Evolutionary conservation across 352 stramenopile species (phyloP), one percentile per base, ranked within the genome.

Genomic region (Phytophthora palmivora): DNA sequence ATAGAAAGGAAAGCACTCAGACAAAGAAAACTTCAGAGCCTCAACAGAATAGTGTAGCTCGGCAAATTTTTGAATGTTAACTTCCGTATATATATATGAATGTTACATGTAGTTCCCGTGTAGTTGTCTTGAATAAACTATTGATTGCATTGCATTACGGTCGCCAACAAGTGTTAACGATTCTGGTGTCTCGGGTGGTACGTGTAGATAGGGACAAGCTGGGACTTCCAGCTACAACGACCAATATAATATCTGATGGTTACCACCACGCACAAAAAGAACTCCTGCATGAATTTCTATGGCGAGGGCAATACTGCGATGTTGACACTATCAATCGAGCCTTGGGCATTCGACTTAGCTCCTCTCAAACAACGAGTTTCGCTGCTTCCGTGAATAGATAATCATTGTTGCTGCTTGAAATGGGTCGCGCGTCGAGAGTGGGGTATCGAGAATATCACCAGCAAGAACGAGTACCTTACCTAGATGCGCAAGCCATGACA

Each of bases 311-410:
- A 49, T 48, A 62, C 9, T 7, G 24, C n/a, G 42, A 53, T 11
- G 43, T 62, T 7, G 43, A 62, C 6, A 62, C 28, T 12, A 62
- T 24, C 24, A 62, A n/a, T 14, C 42, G 33, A n/a, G 33, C 33
- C 15, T 18, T 39, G 16, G 4, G 33, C 54, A 63, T 63, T 6
- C n/a, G 7, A 19, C 54, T 41, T 0, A 63, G 44, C 16, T 55
- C 21, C 11, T 43, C 24, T 16, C 15, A 3, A 1, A 63, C 36
- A 12, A 55, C 24, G 10, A 55, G 4, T 34, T 63, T 55, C 8
- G 32, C 54, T 11, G 10, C 36, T 38, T 63, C 34, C 0, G 32
- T 6, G 10, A 55, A 63, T 2, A 63, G 34, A 6, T 48, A 54
- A 39, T 46, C 33, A 15, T 62, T 54, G 52, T 22, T 8, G 19